Evolutionary conservation across 768 basidiomycete species (phyloP).

Genomic region (Boletus speciosus): DNA sequence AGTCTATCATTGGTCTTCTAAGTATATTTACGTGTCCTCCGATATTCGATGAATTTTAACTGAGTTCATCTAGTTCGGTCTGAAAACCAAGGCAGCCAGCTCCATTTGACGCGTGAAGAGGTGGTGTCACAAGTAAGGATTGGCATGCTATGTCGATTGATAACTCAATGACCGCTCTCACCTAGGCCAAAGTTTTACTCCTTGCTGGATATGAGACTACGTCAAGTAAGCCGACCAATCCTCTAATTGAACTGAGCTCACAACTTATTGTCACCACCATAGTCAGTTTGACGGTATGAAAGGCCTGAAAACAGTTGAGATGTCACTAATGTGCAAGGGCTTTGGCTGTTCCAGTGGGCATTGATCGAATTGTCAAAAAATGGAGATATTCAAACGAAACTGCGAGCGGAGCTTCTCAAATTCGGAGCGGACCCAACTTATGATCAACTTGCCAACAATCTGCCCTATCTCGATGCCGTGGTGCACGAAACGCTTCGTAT

Average conservation of each 20-base stretch:
- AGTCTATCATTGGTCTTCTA: slow-evolving; percentile 39
- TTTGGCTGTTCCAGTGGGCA: slow-evolving; percentile 38
- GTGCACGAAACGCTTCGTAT: slow-evolving; percentile 44
- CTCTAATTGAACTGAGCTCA: neutral
- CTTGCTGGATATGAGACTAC: slow-evolving; percentile 41
- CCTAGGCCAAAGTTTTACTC: slow-evolving; percentile 36
- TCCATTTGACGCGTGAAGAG: slow-evolving; percentile 40
- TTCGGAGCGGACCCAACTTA: slow-evolving; percentile 46
- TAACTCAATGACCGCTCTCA: neutral
- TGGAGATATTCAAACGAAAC: slow-evolving; percentile 42
- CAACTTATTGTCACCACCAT: neutral
- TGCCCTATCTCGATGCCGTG: slow-evolving; percentile 57
- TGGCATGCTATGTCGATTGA: neutral
- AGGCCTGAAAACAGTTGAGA: too few relatives aligned
- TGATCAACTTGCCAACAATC: slow-evolving; percentile 46
- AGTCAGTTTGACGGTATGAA: slow-evolving; percentile 16
- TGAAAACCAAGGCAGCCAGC: slow-evolving; percentile 26
- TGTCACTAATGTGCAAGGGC: neutral
- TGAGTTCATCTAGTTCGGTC: slow-evolving; percentile 33
- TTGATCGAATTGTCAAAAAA: slow-evolving; percentile 51
- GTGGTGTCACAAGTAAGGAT: slow-evolving; percentile 32
- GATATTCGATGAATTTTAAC: neutral
- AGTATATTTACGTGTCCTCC: slow-evolving; percentile 18
- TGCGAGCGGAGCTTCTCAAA: slow-evolving; percentile 50
- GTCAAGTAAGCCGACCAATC: slow-evolving; percentile 25